phyloP scores from a whole-genome alignment of 2,329 filamentous ascomycete species.

The Aspergillus sp. region DNA sequence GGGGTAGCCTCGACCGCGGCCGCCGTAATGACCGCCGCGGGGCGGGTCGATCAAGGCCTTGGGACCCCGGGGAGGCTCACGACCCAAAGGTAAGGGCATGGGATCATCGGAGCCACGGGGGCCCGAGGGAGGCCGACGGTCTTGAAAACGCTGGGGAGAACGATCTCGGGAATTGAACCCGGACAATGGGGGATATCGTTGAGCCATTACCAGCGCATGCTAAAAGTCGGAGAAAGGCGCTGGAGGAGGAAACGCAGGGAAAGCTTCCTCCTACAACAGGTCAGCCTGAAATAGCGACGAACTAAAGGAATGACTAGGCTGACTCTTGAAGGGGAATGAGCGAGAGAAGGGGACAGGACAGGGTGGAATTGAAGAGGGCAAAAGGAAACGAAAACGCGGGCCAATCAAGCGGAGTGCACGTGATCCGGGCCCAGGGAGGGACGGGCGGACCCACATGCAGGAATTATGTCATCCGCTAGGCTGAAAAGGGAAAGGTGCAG shows the following conservation, averaged over 20 bases:
- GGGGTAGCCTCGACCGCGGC: constrained; percentile 38
- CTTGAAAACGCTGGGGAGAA: constrained; percentile 62
- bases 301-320: not conserved
- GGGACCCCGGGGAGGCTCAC: constrained; percentile 73
- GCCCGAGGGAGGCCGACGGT: constrained; percentile 54
- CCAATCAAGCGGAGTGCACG: not conserved
- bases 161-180: constrained; percentile 57
- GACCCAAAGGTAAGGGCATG: constrained; percentile 48
- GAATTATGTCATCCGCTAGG: not conserved
- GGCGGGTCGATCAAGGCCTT: constrained; percentile 66
- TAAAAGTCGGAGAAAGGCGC: constrained; percentile 36
- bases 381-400: not conserved
- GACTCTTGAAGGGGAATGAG: not conserved
- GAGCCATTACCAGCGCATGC: constrained; percentile 42
- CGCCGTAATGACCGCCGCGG: constrained; percentile 42
- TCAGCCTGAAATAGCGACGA: not conserved
- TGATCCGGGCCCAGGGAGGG: not conserved
- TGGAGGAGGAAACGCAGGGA: constrained; percentile 8
- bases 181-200: constrained; percentile 57
- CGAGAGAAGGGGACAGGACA: not conserved
- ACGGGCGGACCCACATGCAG: not conserved
- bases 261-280: not conserved
- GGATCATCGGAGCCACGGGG: constrained; percentile 49
- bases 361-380: not conserved
- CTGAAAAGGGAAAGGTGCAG: not conserved